Evolutionary conservation across 2,329 filamentous ascomycete genomes (phyloP), one percentile per base, ranked within the genome.

Genomic region (Monosporascus sp.): DNA sequence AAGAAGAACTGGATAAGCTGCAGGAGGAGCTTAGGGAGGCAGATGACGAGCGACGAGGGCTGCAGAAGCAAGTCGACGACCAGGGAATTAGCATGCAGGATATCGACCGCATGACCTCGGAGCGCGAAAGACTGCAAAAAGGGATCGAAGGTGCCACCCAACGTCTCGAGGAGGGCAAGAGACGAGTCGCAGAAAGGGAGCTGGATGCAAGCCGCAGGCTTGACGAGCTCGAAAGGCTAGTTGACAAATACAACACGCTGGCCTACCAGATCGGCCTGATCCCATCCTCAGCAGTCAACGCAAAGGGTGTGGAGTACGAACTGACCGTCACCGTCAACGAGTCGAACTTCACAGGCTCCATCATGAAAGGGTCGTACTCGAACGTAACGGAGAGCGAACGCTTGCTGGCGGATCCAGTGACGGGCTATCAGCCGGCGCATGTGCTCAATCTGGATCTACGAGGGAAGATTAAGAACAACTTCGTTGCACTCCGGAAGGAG

Each of bases 31-130:
- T 96, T 37, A 80, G 82, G 54, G 88, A 90, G 62, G 88, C 88
- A 0, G 92, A 97, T 59, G 85, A 88, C 17, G 94, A 99, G 69
- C 84, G 90, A 56, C 75, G 83, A 43, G 80, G 81, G 31, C 79
- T 99, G 9, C 93, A 97, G 68, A 85, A 87, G 54, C 85, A 88
- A 31, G 91, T 99, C 27, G 94, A 97, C 70, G 86, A 88, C 61
- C 90, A 96, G 67, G 94, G 94, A 2, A 92, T 99, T 68, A 95
- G 91, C 64, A 95, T 97, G 73, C 89, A 94, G 73, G 94, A 99
- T 80, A 97, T 99, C 67, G 94, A 99, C 79, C 90, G 94, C 70
- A 97, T 99, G 93, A 96, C 91, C 62, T 87, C 89, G 37, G 94
- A 99, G 70, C 86, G 92, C 50, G 94, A 99, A 65, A 85, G 94